A percentile compares a stretch with the other conserved stretches of the same genome.
Conservation (phyloP, 2,329 filamentous ascomycete genomes). For the Westerdykella ornata region DNA sequence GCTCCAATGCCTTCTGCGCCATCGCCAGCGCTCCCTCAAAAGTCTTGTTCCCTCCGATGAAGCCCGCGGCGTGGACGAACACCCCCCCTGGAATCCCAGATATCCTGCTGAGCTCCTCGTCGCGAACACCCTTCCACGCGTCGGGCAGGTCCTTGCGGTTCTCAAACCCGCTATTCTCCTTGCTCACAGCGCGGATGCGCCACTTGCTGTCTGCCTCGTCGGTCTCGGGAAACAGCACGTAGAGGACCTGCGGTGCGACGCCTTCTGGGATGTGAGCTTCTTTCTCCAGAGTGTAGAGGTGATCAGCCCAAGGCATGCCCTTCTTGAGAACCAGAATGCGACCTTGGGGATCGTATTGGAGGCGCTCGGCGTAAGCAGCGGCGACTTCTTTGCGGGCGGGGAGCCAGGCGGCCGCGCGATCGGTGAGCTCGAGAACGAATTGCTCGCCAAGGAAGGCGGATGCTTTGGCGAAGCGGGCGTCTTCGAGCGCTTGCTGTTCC, state of each 20-base stretch:
- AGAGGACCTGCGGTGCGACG: constrained; percentile 58
- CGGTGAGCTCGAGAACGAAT: constrained; percentile 74
- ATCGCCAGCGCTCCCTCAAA: constrained; percentile 82
- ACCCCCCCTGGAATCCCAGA: constrained; percentile 66
- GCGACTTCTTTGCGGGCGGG: constrained; percentile 77
- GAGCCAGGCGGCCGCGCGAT: constrained; percentile 71
- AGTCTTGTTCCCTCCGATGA: constrained; percentile 92
- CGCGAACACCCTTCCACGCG: constrained; percentile 83
- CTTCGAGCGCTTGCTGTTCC: constrained; percentile 62
- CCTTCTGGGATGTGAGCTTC: constrained; percentile 37
- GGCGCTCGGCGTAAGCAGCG: constrained; percentile 64
- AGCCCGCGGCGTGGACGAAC: constrained; percentile 90
- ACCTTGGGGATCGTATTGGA: constrained; percentile 63
- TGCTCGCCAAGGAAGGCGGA: constrained; percentile 81
- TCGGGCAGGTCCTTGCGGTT: constrained; percentile 88
- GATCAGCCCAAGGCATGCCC: constrained; percentile 91
- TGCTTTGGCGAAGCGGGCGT: constrained; percentile 69
- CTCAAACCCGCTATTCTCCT: constrained; percentile 76
- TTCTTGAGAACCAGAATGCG: constrained; percentile 72
- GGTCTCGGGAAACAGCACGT: constrained; percentile 87
- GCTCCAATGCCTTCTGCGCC: constrained; percentile 65
- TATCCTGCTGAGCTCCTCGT: constrained; percentile 72
- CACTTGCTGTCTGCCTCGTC: constrained; percentile 71
- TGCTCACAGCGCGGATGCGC: constrained; percentile 89
- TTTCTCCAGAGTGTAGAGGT: constrained; percentile 81